Conservation (phyloP, 2,329 filamentous ascomycete species). For the Cercospora sojina region DNA sequence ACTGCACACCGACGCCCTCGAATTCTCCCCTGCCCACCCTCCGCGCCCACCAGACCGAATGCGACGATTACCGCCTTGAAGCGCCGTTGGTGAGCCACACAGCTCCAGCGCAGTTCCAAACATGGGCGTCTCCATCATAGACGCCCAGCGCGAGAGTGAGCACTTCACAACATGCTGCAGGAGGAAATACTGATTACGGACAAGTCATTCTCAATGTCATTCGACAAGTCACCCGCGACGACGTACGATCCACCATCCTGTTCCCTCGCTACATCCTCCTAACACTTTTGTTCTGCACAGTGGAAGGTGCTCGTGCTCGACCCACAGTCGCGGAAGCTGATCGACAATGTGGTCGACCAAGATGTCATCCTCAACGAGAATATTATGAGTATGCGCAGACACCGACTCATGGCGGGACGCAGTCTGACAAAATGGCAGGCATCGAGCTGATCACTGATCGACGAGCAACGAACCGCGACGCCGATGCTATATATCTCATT, state of each 20-base stretch:
- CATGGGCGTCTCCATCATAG: conserved; percentile 78
- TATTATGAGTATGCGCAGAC: conserved; percentile 72
- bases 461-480: conserved; percentile 77
- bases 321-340: conserved; percentile 74
- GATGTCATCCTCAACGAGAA: conserved; percentile 97
- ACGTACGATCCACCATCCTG: conserved; percentile 44
- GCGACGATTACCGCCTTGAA: conserved; percentile 8
- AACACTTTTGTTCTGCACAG: conserved; percentile 48
- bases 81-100: conserved; percentile 7
- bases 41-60: background rate
- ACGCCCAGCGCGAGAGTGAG: conserved; percentile 76
- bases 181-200: background rate
- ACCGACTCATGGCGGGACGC: background rate
- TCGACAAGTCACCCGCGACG: conserved; percentile 73
- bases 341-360: conserved; percentile 88
- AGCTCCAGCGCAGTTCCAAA: conserved; percentile 5
- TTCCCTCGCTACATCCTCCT: conserved; percentile 10
- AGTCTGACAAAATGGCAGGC: conserved; percentile 57
- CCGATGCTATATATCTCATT: conserved; percentile 93
- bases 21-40: background rate
- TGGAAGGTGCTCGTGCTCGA: conserved; percentile 98
- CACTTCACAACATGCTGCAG: conserved; percentile 1
- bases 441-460: conserved; percentile 91
- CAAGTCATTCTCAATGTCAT: conserved; percentile 65
- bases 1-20: background rate